phyloP scores from a whole-genome alignment of 2,329 filamentous ascomycete genomes.

The Paradendryphiella salina region DNA sequence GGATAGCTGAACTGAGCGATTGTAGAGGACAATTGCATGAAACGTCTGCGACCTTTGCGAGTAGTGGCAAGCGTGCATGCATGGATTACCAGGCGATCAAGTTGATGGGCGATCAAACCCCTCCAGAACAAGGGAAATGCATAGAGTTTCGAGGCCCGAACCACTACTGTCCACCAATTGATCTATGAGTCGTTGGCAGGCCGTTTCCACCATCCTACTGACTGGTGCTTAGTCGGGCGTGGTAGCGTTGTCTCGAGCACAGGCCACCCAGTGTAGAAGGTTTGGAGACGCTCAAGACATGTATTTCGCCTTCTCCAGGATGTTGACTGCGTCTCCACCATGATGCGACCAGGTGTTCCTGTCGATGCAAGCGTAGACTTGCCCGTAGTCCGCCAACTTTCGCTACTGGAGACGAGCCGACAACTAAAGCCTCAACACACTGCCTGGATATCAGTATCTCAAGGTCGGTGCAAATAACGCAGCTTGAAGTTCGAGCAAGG shows the following conservation, averaged over 20 bases:
- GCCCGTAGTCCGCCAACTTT: neutral
- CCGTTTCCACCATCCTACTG: neutral
- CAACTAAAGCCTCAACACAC: neutral
- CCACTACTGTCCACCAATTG: neutral
- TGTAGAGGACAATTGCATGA: neutral
- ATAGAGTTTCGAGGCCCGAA: neutral
- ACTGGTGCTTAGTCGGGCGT: neutral
- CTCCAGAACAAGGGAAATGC: neutral
- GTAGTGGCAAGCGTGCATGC: constrained; percentile 4
- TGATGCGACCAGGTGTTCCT: constrained; percentile 1
- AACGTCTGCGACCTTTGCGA: neutral
- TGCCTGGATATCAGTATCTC: neutral
- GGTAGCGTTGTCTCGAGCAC: constrained; percentile 1
- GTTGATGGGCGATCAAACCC: neutral
- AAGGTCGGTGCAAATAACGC: neutral
- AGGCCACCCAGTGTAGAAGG: constrained; percentile 1
- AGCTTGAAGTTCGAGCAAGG: neutral
- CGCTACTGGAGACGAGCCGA: constrained; percentile 1
- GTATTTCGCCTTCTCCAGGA: constrained; percentile 1
- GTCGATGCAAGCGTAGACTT: neutral
- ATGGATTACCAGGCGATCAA: neutral
- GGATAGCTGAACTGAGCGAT: constrained; percentile 1
- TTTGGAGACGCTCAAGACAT: neutral
- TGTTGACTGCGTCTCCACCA: constrained; percentile 4
- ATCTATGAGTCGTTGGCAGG: neutral